Evolutionary conservation across 495 filamentous ascomycete genomes (phyloP).

Genomic region (Podospora australis): DNA sequence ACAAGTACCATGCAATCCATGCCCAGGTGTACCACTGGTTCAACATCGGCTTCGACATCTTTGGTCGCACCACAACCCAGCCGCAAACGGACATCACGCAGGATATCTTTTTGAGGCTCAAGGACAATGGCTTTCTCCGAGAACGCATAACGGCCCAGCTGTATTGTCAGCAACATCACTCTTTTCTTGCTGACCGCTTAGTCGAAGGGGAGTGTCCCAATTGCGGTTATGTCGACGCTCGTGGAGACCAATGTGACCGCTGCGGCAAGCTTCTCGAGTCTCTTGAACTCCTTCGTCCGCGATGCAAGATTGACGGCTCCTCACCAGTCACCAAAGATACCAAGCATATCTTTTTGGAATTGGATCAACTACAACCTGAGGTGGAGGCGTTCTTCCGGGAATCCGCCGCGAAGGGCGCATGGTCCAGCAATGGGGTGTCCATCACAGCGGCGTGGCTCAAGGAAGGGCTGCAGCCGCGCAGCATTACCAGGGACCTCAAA

Average conservation of each 20-base stretch:
- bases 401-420: slow-evolving; percentile 38
- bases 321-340: slow-evolving; percentile 62
- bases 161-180: slow-evolving; percentile 71
- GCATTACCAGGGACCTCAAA: slow-evolving; percentile 83
- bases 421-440: slow-evolving; percentile 68
- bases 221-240: slow-evolving; percentile 72
- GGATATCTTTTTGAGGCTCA: slow-evolving; percentile 68
- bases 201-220: slow-evolving; percentile 78
- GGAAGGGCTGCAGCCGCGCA: slow-evolving; percentile 70
- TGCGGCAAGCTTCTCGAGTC: slow-evolving; percentile 74
- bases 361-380: slow-evolving; percentile 71
- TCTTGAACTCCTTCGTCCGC: slow-evolving; percentile 50
- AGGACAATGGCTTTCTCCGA: slow-evolving; percentile 65
- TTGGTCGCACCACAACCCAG: slow-evolving; percentile 68
- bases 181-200: slow-evolving; percentile 84
- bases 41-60: slow-evolving; percentile 35
- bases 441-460: slow-evolving; percentile 75
- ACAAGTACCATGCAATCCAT: slow-evolving; percentile 75
- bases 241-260: slow-evolving; percentile 75
- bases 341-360: slow-evolving; percentile 59
- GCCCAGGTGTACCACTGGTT: slow-evolving; percentile 71
- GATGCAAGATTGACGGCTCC: slow-evolving; percentile 76
- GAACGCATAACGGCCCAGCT: slow-evolving; percentile 66
- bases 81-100: slow-evolving; percentile 77
- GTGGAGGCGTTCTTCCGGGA: slow-evolving; percentile 63